Percentiles rank a stretch among this genome's conserved stretches.
These are phyloP conservation scores for Achlya hypogyna DNA, from an alignment of 352 stramenopile genomes.

Conservation along the genomic window DNA sequence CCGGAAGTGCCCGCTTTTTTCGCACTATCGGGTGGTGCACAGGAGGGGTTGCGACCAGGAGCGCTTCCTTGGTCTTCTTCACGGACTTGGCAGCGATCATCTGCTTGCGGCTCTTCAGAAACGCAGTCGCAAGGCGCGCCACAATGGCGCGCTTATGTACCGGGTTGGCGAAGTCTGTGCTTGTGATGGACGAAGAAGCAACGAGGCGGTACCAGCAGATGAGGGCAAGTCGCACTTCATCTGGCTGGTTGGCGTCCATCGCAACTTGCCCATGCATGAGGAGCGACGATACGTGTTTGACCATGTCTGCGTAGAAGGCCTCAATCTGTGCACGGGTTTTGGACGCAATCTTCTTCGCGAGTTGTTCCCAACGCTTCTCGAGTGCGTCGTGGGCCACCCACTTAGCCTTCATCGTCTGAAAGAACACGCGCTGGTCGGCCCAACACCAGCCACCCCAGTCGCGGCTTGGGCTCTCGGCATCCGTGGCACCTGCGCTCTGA, in stretches of 20 bases:
- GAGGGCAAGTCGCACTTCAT: constrained; percentile 4
- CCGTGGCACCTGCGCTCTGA: not conserved
- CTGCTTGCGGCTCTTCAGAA: constrained; percentile 7
- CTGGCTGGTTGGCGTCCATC: not conserved
- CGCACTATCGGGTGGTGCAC: not conserved
- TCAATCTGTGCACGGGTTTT: not conserved
- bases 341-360: not conserved
- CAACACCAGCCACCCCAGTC: not conserved
- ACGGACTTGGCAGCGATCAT: not conserved
- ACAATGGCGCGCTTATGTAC: not conserved
- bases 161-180: not conserved
- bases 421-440: constrained; percentile 4
- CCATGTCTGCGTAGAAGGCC: not conserved
- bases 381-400: not conserved
- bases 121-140: not conserved
- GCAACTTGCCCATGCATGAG: not conserved
- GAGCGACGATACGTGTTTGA: not conserved
- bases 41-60: not conserved
- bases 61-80: not conserved
- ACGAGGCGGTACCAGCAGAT: constrained; percentile 1
- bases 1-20: not conserved
- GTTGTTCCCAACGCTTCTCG: constrained; percentile 5
- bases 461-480: not conserved
- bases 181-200: not conserved
- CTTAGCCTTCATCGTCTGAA: constrained; percentile 8